A percentile compares a stretch with the other conserved stretches of the same genome.
phyloP scores from a whole-genome alignment of 306 rosid genomes.

The Fagus crenata region DNA sequence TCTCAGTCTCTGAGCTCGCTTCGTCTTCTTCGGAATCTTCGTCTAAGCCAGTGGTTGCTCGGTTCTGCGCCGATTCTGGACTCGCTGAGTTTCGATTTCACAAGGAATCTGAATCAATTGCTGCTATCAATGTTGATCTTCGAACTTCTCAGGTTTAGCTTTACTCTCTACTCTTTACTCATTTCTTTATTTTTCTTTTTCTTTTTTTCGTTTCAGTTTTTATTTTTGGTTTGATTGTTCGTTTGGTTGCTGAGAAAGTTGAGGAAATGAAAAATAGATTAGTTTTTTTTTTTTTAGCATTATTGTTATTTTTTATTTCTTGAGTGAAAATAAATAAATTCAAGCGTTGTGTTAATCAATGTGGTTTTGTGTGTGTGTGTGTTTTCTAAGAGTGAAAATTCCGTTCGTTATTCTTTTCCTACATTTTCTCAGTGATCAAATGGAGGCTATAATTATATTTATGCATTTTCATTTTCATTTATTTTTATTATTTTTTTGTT shows the following conservation, averaged over 20 bases:
- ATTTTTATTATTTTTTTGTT: constrained; percentile 27
- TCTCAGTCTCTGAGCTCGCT: constrained; percentile 57
- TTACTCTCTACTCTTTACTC: not conserved
- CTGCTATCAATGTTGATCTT: constrained; percentile 53
- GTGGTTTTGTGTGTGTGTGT: not conserved
- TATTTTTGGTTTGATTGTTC: not conserved
- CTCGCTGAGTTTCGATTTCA: constrained; percentile 52
- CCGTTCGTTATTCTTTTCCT: too few species aligned
- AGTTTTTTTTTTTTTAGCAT: not conserved
- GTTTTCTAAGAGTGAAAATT: too few species aligned
- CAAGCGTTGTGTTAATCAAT: too few species aligned
- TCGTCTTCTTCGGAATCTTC: constrained; percentile 29
- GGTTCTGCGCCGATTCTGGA: constrained; percentile 48
- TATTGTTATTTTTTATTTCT: too few species aligned
- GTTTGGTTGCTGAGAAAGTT: constrained; percentile 10
- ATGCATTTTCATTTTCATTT: not conserved
- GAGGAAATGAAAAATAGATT: not conserved
- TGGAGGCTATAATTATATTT: not conserved
- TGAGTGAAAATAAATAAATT: too few species aligned
- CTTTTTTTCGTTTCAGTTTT: not conserved
- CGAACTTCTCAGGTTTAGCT: constrained; percentile 58
- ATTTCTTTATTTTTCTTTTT: not conserved
- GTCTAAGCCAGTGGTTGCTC: constrained; percentile 62
- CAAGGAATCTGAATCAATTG: constrained; percentile 41
- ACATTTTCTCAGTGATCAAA: not conserved